Evolutionary conservation across 495 filamentous ascomycete species (phyloP), one percentile per base, ranked within the genome.

Genomic region (Neurospora hispaniola): DNA sequence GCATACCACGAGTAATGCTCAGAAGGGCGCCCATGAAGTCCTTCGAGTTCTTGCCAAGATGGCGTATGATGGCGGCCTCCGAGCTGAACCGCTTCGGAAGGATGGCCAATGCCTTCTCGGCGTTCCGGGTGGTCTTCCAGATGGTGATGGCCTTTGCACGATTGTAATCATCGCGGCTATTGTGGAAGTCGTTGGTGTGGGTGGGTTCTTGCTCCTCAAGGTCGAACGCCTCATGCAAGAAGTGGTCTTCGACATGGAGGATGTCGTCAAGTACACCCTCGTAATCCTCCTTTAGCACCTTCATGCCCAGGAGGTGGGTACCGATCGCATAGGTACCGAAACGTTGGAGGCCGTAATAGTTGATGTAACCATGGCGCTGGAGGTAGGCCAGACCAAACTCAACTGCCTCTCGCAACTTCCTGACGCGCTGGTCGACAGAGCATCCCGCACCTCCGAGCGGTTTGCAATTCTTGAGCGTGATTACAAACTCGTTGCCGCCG

Each of bases 321-420:
- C 93, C 89, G 6, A 90, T 91, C 4, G 87, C 81, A 80, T 94
- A 94, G 4, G 93, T 92, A 35, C 96, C 96, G 76, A 99, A 99
- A 14, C 96, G 89, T 82, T 99, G 96, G 3, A 98, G 88, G 16
- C 96, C 96, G 73, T 92, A 99, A 83, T 98, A 98, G 80, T 99
- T 98, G 80, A 98, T 89, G 82, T 97, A 99, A 0, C 96, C 96
- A 16, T 88, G 83, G 62, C 87, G 77, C 14, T 81, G 82, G 6
- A 98, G 85, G 48, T 91, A 80, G 7, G 86, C 82, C 14, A 88
- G 73, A 1, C 82, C 84, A 14, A 79, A 78, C 54, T 83, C 76
- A 9, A 87, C 73, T 4, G 80, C 79, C 18, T 78, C 71, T 42
- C 81, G 80, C 2, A 79, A 74, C 71, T 80, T 79, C 35, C 74